These are phyloP conservation scores for Thielaviopsis populi DNA, from an alignment of 2,329 filamentous ascomycete genomes.

Conservation along the genomic window DNA sequence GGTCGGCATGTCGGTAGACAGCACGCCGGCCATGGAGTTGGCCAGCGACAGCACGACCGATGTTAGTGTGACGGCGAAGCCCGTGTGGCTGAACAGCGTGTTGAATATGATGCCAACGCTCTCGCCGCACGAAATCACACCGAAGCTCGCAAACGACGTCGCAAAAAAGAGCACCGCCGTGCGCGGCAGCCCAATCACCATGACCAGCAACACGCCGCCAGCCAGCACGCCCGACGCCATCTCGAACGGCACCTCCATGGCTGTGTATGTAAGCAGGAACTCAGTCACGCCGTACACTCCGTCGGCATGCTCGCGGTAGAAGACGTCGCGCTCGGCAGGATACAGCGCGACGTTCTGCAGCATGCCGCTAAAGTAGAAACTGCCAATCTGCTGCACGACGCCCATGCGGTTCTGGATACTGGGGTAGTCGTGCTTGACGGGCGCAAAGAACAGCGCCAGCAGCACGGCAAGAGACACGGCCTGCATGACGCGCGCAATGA, in stretches of 20 bases:
- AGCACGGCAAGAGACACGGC: constrained; percentile 48
- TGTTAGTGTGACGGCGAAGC: constrained; percentile 61
- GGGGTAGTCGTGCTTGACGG: constrained; percentile 51
- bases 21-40: constrained; percentile 54
- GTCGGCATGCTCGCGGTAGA: constrained; percentile 63
- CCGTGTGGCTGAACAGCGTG: constrained; percentile 57
- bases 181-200: constrained; percentile 50
- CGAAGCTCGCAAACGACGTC: constrained; percentile 53
- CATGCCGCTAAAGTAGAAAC: constrained; percentile 64
- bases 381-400: constrained; percentile 55
- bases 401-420: constrained; percentile 60
- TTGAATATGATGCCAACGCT: constrained; percentile 68
- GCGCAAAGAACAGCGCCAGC: constrained; percentile 55
- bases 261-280: constrained; percentile 55
- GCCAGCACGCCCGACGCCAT: constrained; percentile 50
- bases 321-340: constrained; percentile 56
- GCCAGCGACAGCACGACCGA: constrained; percentile 54
- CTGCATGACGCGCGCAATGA: constrained; percentile 52
- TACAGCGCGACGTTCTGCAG: constrained; percentile 65
- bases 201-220: constrained; percentile 44
- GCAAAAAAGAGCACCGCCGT: constrained; percentile 52
- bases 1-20: constrained; percentile 53
- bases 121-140: constrained; percentile 59
- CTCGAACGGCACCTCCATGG: constrained; percentile 59
- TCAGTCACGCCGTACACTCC: constrained; percentile 55